Evolutionary conservation across 805 yeast species (phyloP).

Genomic region (Teunomyces atbi): DNA sequence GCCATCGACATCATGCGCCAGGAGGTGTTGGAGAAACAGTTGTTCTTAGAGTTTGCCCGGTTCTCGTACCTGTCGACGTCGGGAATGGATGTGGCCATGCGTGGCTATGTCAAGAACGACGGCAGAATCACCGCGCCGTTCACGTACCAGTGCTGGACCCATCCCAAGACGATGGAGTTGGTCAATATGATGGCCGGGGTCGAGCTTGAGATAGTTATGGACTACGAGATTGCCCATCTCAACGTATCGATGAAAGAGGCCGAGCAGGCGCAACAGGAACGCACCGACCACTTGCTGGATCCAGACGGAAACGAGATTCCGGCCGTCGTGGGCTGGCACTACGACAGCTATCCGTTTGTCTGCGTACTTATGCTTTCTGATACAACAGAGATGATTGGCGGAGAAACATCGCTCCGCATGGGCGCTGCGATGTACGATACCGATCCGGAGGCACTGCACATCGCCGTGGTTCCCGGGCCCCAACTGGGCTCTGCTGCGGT

Average conservation of each 20-base stretch:
- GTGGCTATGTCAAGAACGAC: conserved; percentile 48
- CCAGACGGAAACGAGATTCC: conserved; percentile 31
- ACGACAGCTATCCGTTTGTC: conserved; percentile 62
- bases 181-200: conserved; percentile 59
- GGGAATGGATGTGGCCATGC: conserved; percentile 47
- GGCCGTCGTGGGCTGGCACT: conserved; percentile 63
- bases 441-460: neutral
- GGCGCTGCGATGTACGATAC: conserved; percentile 19
- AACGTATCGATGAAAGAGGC: conserved; percentile 48
- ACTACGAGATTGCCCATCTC: conserved; percentile 55
- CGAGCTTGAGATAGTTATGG: conserved; percentile 53
- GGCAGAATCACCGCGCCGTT: conserved; percentile 44
- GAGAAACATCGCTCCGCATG: conserved; percentile 54
- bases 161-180: conserved; percentile 54
- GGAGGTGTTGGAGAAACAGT: conserved; percentile 49
- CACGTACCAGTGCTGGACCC: conserved; percentile 56
- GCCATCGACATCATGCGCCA: conserved; percentile 58
- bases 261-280: conserved; percentile 31
- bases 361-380: conserved; percentile 64
- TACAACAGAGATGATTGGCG: conserved; percentile 58
- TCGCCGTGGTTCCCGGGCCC: conserved; percentile 33
- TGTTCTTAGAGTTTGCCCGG: conserved; percentile 46
- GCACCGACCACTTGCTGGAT: conserved; percentile 6
- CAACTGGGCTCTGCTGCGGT: conserved; percentile 49
- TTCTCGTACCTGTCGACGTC: conserved; percentile 42